Evolutionary conservation across 257 asterid species (phyloP).

Genomic region (Leonotis leonurus): DNA sequence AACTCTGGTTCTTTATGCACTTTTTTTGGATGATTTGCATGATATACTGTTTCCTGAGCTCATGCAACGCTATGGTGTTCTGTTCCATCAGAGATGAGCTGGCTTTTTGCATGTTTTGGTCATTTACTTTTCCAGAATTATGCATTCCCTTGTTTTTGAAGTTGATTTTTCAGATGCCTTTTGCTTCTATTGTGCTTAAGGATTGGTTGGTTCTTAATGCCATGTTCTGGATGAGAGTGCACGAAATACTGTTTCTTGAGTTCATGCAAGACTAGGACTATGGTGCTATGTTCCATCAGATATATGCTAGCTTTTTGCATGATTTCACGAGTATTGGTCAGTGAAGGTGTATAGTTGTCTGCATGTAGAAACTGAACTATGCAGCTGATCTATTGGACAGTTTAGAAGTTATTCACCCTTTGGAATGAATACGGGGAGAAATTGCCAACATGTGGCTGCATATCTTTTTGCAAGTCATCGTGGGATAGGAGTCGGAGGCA

Average conservation of each 20-base stretch:
- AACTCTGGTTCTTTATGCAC: background rate
- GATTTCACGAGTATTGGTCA: conserved; percentile 1
- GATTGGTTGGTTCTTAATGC: background rate
- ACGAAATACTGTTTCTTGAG: too few species aligned
- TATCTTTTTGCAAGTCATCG: too few species aligned
- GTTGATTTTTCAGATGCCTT: background rate
- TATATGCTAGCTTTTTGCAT: too few species aligned
- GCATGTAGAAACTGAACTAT: background rate
- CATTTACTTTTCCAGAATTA: too few species aligned
- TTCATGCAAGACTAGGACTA: too few species aligned
- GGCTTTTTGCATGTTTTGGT: background rate
- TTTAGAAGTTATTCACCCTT: background rate
- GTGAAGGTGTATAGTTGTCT: background rate
- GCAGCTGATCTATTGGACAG: background rate
- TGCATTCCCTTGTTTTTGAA: background rate
- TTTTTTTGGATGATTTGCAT: too few species aligned
- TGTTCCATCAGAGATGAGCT: background rate
- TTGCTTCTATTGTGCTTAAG: too few species aligned
- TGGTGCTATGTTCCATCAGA: too few species aligned
- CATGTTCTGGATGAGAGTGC: too few species aligned
- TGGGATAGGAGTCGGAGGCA: too few species aligned
- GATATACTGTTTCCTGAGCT: background rate
- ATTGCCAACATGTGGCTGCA: too few species aligned
- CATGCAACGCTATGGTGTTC: background rate
- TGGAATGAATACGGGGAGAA: too few species aligned